Percentiles rank a stretch among this genome's conserved stretches.
phyloP scores from a whole-genome alignment of 164 flowering plant species.

The Platanus orientalis region DNA sequence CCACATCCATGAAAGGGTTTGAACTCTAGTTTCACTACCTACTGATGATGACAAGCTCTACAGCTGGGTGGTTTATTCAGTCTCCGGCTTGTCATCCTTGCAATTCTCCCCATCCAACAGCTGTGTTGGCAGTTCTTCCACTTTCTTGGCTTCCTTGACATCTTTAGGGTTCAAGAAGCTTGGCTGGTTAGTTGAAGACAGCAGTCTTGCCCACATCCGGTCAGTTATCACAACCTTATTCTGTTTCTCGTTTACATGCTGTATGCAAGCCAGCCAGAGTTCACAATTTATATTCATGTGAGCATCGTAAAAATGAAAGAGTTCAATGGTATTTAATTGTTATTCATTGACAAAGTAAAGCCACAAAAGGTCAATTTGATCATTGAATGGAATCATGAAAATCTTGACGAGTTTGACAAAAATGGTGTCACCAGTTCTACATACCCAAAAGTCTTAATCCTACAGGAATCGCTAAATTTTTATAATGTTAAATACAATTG shows the following conservation, averaged over 20 bases:
- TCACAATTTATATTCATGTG: no score
- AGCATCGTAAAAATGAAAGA: no score
- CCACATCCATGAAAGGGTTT: no score
- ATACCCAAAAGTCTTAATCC: background rate
- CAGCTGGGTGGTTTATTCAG: background rate
- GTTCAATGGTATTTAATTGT: no score
- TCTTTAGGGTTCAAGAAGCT: conserved; percentile 39
- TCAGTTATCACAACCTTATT: conserved; percentile 60
- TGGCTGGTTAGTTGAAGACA: conserved; percentile 62
- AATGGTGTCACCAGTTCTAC: background rate
- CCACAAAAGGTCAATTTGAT: background rate
- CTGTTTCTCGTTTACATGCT: conserved; percentile 45
- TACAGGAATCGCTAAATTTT: no score
- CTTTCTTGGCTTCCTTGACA: background rate
- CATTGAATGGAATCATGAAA: background rate
- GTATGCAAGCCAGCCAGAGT: conserved; percentile 1
- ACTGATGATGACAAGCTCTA: no score
- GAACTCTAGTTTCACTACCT: no score
- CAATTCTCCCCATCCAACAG: background rate
- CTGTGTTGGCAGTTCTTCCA: background rate
- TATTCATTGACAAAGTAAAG: background rate
- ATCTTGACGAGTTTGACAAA: background rate
- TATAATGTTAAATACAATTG: no score
- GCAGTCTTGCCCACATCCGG: conserved; percentile 66
- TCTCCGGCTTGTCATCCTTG: background rate